These are phyloP conservation scores for Daldinia vernicosa DNA, from an alignment of 495 filamentous ascomycete genomes.

Conservation along the genomic window DNA sequence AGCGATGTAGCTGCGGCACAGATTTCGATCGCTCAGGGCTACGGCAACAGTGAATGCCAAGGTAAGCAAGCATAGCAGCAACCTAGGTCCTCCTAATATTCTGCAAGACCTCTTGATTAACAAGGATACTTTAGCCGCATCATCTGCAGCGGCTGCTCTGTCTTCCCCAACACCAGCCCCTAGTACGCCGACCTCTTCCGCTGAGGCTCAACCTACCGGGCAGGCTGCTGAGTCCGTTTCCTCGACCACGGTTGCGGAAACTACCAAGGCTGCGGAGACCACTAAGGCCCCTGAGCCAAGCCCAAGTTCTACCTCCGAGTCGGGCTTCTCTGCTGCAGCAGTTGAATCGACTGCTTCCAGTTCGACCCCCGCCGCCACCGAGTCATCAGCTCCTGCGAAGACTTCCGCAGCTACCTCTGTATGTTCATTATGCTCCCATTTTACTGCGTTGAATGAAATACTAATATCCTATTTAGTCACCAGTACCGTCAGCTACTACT, in stretches of 20 bases:
- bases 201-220: background rate
- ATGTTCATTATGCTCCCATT: constrained; percentile 2
- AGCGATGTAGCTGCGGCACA: constrained; percentile 24
- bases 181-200: constrained; percentile 7
- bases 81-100: background rate
- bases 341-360: constrained; percentile 14
- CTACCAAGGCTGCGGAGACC: constrained; percentile 7
- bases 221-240: constrained; percentile 1
- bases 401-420: constrained; percentile 19
- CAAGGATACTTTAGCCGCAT: constrained; percentile 25
- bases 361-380: constrained; percentile 9
- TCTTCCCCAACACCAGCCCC: constrained; percentile 8
- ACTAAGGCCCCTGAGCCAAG: constrained; percentile 12
- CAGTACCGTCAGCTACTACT: constrained; percentile 14
- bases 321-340: constrained; percentile 16
- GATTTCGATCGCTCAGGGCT: constrained; percentile 34
- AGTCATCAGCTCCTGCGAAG: constrained; percentile 9
- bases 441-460: background rate
- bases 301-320: constrained; percentile 9
- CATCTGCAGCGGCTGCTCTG: constrained; percentile 21
- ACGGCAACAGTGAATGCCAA: constrained; percentile 45
- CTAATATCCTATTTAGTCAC: constrained; percentile 22
- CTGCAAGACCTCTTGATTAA: constrained; percentile 1
- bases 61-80: constrained; percentile 42
- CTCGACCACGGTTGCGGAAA: background rate